These are phyloP conservation scores for Prunus mume DNA, from an alignment of 306 rosid species.

Conservation along the genomic window DNA sequence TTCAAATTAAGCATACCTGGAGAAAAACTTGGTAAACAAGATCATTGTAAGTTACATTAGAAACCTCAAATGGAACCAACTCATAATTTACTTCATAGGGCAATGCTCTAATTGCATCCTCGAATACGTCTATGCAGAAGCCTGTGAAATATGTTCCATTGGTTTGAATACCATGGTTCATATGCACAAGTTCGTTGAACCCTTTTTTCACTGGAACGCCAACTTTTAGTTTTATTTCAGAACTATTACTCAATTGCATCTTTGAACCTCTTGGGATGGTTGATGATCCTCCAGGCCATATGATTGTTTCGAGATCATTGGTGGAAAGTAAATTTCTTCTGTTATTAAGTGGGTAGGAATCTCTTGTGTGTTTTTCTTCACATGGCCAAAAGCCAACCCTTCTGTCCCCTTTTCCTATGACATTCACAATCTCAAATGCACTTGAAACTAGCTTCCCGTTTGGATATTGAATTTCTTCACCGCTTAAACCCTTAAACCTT, in stretches of 20 bases:
- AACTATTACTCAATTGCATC: no score
- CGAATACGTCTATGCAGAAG: slow-evolving; percentile 11
- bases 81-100: background rate
- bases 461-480: background rate
- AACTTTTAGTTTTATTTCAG: background rate
- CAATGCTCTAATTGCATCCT: background rate
- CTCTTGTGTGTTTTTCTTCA: background rate
- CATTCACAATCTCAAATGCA: background rate
- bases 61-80: slow-evolving; percentile 6
- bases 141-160: background rate
- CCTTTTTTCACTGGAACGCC: background rate
- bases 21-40: background rate
- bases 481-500: background rate
- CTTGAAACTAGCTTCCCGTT: background rate
- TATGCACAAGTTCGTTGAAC: background rate
- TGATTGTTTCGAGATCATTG: background rate
- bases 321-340: background rate
- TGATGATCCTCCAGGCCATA: slow-evolving; percentile 6
- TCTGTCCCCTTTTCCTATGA: background rate
- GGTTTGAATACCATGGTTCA: background rate
- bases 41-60: background rate
- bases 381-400: background rate
- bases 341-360: background rate
- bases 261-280: background rate
- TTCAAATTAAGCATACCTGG: background rate